Percentiles rank a stretch among this genome's conserved stretches.
These are phyloP conservation scores for Claviceps quebecensis DNA, from an alignment of 2,329 filamentous ascomycete genomes.

Conservation along the genomic window DNA sequence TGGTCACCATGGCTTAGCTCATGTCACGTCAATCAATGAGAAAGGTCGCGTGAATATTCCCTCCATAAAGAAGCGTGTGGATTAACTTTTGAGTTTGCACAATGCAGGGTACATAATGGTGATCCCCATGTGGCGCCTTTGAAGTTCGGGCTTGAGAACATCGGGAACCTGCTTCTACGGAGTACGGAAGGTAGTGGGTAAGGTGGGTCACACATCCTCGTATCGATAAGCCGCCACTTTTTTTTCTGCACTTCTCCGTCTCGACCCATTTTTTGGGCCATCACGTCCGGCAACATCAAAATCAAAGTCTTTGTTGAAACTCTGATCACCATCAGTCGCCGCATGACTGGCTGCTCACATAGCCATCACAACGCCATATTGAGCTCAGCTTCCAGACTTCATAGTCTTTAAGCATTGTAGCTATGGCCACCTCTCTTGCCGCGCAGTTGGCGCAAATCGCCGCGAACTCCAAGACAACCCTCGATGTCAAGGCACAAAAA, in stretches of 20 bases:
- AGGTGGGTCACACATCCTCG: no score
- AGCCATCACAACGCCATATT: background rate
- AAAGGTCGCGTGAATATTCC: background rate
- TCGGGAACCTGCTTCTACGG: no score
- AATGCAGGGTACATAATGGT: no score
- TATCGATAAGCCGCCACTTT: conserved; percentile 1
- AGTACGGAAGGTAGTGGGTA: no score
- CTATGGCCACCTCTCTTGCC: conserved; percentile 76
- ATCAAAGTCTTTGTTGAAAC: background rate
- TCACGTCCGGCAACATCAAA: background rate
- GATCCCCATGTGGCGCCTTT: no score
- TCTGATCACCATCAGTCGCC: background rate
- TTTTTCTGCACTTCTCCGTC: conserved; percentile 7
- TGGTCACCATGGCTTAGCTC: background rate
- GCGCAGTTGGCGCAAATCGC: conserved; percentile 90
- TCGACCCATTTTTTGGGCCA: conserved; percentile 7
- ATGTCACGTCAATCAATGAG: background rate
- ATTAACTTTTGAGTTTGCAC: no score
- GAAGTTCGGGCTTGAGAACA: no score
- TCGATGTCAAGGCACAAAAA: conserved; percentile 88
- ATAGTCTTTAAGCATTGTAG: conserved; percentile 12
- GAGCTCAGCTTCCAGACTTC: conserved; percentile 2
- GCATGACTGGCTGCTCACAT: background rate
- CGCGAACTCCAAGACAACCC: conserved; percentile 73
- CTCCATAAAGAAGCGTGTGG: background rate